Evolutionary conservation across 805 yeast genomes (phyloP).

Genomic region (Candida maris): DNA sequence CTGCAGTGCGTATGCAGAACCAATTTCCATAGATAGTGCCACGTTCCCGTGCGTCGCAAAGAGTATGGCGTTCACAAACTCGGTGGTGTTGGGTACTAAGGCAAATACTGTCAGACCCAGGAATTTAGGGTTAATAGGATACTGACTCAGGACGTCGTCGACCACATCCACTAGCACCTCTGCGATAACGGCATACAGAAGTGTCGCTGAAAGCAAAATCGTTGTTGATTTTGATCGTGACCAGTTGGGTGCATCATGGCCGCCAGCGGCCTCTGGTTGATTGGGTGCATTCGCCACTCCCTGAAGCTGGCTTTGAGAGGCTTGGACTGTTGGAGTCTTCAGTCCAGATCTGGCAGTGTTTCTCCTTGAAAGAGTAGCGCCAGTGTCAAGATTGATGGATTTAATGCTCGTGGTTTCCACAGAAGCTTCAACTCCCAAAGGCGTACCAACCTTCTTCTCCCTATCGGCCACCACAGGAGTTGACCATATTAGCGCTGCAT

Average conservation of each 20-base stretch:
- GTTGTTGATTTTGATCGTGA: constrained; percentile 78
- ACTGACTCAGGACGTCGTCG: constrained; percentile 73
- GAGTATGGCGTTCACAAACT: constrained; percentile 92
- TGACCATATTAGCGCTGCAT: constrained; percentile 95
- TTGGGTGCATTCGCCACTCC: constrained; percentile 2
- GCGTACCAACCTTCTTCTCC: constrained; percentile 28
- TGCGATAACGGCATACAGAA: constrained; percentile 88
- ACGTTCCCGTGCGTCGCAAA: constrained; percentile 96
- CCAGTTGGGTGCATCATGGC: constrained; percentile 98
- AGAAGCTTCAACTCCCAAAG: constrained; percentile 2
- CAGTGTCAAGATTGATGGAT: constrained; percentile 21
- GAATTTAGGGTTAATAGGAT: constrained; percentile 86
- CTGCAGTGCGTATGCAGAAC: constrained; percentile 94
- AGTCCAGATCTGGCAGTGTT: neutral
- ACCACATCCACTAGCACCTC: constrained; percentile 92
- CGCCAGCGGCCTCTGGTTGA: constrained; percentile 42
- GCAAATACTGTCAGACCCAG: constrained; percentile 94
- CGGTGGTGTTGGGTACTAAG: constrained; percentile 94
- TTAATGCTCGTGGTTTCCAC: constrained; percentile 24
- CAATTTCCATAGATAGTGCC: constrained; percentile 95
- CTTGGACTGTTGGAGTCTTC: neutral
- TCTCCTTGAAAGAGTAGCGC: constrained; percentile 9
- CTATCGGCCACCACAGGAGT: constrained; percentile 46
- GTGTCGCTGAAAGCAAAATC: constrained; percentile 78
- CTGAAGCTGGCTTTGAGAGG: constrained; percentile 6